Evolutionary conservation across 768 basidiomycete genomes (phyloP), one percentile per base, ranked within the genome.

Genomic region (Podaxis sp.): DNA sequence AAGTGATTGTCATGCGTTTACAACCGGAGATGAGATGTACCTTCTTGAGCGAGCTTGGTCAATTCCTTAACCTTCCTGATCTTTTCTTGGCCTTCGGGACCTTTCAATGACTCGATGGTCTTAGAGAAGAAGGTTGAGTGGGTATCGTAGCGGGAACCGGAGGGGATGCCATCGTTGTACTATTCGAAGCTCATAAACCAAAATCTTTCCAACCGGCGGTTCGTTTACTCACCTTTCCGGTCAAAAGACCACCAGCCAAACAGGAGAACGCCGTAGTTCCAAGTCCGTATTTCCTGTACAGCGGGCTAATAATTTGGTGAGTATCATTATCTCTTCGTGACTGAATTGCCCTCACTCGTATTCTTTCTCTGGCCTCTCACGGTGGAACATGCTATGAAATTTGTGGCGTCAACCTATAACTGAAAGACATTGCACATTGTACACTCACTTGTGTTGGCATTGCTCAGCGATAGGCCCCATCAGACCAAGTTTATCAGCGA

Each of bases 321-420:
- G 43, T 19, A 46, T 5, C 43, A 46, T 19, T 19, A 17, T 9
- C 19, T 46, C 15, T 2, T 17, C n/a, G 43, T 19, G 12, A 17
- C n/a, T 19, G 6, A 33, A 46, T 46, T 46, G 19, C 19, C 7
- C 80, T 65, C 67, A 86, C 82, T 75, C 79, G 74, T 90, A 93
- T 78, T 93, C 91, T 68, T 84, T 83, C 76, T 94, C 93, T n/a
- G 91, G 86, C 15, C 87, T 81, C 65, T 93, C 88, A 19, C 91
- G 86, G 71, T 87, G 82, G 72, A 94, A 82, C 84, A 92, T 85
- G 69, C 86, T 90, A 71, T 73, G 72, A 25, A 55, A 25, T n/a
- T 7, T 13, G 40, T 13, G 4, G 5, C 12, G 2, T 15, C 6
- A 43, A 17, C 29, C 11, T 46, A 50, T 63, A 19, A 40, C 11